A percentile compares a stretch with the other conserved stretches of the same genome.
Conservation (phyloP, 2,329 filamentous ascomycete species). For the Fusarium aywerte region DNA sequence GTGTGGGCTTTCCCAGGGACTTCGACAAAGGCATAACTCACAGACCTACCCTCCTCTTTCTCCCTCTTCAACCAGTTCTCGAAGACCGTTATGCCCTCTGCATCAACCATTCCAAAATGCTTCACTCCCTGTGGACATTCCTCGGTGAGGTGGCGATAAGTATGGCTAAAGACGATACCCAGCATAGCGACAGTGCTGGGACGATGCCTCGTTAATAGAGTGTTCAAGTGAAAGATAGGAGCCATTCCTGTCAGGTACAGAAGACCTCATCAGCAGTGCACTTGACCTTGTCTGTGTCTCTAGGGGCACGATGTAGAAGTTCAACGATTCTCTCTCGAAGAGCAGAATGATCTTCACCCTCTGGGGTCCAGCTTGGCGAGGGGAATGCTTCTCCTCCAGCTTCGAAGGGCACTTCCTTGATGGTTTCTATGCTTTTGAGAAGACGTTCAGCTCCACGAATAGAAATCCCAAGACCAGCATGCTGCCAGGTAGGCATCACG, state of each 20-base stretch:
- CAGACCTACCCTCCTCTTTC: conserved; percentile 51
- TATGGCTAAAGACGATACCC: conserved; percentile 64
- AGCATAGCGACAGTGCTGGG: conserved; percentile 56
- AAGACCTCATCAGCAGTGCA: conserved; percentile 56
- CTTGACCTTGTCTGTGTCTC: conserved; percentile 44
- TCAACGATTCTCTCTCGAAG: conserved; percentile 56
- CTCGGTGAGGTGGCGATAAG: conserved; percentile 59
- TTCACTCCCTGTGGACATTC: conserved; percentile 57
- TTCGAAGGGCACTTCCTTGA: conserved; percentile 51
- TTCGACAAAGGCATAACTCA: conserved; percentile 62
- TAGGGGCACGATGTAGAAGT: conserved; percentile 56
- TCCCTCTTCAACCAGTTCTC: conserved; percentile 58
- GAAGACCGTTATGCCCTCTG: conserved; percentile 55
- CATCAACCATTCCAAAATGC: conserved; percentile 59
- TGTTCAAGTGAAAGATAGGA: conserved; percentile 58
- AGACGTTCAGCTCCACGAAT: conserved; percentile 59
- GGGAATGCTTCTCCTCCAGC: conserved; percentile 38
- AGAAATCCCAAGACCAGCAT: conserved; percentile 59
- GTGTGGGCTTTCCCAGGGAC: conserved; percentile 52
- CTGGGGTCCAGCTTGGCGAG: conserved; percentile 53
- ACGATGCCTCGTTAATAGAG: conserved; percentile 51
- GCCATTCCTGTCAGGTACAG: conserved; percentile 67
- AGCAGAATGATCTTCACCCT: conserved; percentile 51
- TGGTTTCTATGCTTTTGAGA: conserved; percentile 50
- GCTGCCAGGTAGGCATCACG: conserved; percentile 58